phyloP scores from a whole-genome alignment of 129 eudicot species.

The Arctium lappa region DNA sequence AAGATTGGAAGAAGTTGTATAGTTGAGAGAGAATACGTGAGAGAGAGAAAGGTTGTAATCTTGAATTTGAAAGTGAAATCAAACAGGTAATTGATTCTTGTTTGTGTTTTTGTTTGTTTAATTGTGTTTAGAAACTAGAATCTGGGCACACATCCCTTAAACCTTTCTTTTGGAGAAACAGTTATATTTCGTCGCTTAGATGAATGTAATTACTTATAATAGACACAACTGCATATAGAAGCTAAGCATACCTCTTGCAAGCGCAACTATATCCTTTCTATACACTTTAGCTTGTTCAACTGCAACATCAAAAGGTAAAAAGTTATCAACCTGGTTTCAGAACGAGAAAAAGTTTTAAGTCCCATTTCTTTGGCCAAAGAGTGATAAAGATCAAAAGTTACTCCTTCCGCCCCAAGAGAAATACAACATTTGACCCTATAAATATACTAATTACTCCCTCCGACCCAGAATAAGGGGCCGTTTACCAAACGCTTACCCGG shows the following conservation, averaged over 20 bases:
- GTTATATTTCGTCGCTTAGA: not conserved
- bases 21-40: no score
- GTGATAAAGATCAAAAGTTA: not conserved
- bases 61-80: no score
- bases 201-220: constrained; percentile 1
- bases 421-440: not conserved
- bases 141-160: not conserved
- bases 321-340: not conserved
- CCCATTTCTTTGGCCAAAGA: not conserved
- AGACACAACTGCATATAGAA: constrained; percentile 1
- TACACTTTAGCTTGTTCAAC: constrained; percentile 40
- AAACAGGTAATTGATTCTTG: no score
- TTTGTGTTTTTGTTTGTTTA: no score
- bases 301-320: constrained; percentile 24
- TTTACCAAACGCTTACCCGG: no score
- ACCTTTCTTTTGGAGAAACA: not conserved
- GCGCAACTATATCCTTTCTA: constrained; percentile 70
- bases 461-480: not conserved
- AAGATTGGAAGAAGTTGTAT: no score
- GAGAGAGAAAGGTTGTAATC: no score
- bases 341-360: not conserved
- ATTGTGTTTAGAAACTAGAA: no score
- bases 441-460: not conserved
- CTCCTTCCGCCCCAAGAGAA: not conserved
- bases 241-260: constrained; percentile 80